Conservation (phyloP, 1,139 yeast species). For the Tardiomyces digboiensis region DNA sequence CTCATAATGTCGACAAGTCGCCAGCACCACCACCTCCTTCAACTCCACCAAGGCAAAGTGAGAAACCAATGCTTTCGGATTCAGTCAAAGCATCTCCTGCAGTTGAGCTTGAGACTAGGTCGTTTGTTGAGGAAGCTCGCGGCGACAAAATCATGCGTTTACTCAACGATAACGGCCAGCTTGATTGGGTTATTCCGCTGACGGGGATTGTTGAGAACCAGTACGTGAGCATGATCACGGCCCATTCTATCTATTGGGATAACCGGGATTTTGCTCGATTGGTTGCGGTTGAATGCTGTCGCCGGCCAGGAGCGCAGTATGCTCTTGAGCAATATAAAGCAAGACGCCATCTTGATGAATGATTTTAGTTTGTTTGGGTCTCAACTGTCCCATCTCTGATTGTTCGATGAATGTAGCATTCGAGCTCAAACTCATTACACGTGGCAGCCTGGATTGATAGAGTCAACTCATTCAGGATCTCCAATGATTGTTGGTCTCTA, state of each 20-base stretch:
- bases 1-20: not conserved
- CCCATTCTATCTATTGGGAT: constrained; percentile 35
- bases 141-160: constrained; percentile 22
- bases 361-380: no score
- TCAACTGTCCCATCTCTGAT: no score
- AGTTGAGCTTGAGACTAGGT: constrained; percentile 22
- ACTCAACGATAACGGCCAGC: constrained; percentile 34
- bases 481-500: no score
- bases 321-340: constrained; percentile 9
- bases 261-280: constrained; percentile 32
- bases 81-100: constrained; percentile 6
- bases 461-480: no score
- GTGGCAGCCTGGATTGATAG: no score
- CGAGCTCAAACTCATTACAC: no score
- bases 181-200: constrained; percentile 31
- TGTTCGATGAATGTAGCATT: no score
- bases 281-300: constrained; percentile 30
- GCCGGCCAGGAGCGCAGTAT: constrained; percentile 17
- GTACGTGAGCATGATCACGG: constrained; percentile 32
- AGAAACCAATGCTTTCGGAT: not conserved
- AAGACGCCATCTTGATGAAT: not conserved
- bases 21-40: not conserved
- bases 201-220: constrained; percentile 30
- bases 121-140: constrained; percentile 17
- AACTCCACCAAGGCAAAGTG: not conserved